These are phyloP conservation scores for Globisporangium cederbergense DNA, from an alignment of 352 stramenopile genomes.

Conservation along the genomic window DNA sequence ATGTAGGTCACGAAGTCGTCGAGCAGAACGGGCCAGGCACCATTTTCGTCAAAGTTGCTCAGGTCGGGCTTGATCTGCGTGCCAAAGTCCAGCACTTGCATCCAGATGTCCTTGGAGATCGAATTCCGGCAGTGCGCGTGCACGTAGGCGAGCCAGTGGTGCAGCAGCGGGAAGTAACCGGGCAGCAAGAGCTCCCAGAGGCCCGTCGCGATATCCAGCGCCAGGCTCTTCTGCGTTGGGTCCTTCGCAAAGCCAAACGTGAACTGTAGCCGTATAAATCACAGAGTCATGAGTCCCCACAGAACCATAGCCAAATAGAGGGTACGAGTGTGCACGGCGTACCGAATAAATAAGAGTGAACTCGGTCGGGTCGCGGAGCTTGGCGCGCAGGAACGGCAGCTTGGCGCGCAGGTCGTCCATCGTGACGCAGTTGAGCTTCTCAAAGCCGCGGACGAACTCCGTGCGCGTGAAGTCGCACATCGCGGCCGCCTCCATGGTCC, in stretches of 20 bases:
- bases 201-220: slow-evolving; percentile 60
- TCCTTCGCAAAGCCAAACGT: slow-evolving; percentile 84
- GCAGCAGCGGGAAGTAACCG: slow-evolving; percentile 52
- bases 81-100: slow-evolving; percentile 83
- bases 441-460: slow-evolving; percentile 71
- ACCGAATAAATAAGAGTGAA: slow-evolving; percentile 86
- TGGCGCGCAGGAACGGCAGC: slow-evolving; percentile 46
- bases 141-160: slow-evolving; percentile 72
- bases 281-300: not conserved
- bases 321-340: not conserved
- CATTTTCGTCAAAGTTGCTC: slow-evolving; percentile 87
- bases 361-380: slow-evolving; percentile 39
- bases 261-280: slow-evolving; percentile 40
- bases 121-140: slow-evolving; percentile 64
- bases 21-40: slow-evolving; percentile 81
- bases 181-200: slow-evolving; percentile 78
- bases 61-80: slow-evolving; percentile 63
- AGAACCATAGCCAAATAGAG: not conserved
- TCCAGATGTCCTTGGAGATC: slow-evolving; percentile 84
- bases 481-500: slow-evolving; percentile 64
- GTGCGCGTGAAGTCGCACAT: slow-evolving; percentile 78
- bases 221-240: slow-evolving; percentile 75
- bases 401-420: slow-evolving; percentile 51
- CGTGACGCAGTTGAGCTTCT: slow-evolving; percentile 59
- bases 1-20: slow-evolving; percentile 82